Percentiles rank a stretch among this genome's conserved stretches.
These are phyloP conservation scores for Macrolepiota albuminosa DNA, from an alignment of 768 basidiomycete species.

Conservation along the genomic window DNA sequence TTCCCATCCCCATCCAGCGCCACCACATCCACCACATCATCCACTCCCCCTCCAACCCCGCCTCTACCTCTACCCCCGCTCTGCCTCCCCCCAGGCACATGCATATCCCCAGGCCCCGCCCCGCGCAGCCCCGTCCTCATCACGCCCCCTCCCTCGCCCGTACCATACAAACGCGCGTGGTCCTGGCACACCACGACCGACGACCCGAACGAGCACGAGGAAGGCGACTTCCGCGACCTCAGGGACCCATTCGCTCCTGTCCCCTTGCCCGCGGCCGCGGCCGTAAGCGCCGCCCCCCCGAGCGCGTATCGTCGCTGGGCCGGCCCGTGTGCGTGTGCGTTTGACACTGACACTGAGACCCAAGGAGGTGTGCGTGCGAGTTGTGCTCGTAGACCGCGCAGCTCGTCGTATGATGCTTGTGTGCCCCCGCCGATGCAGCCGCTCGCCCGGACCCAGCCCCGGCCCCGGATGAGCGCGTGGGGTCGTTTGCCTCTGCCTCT, in stretches of 20 bases:
- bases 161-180: neutral
- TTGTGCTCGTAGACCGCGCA: neutral
- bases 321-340: too few species aligned
- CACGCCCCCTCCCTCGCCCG: neutral
- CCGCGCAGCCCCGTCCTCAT: neutral
- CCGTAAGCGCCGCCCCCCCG: neutral
- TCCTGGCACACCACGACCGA: neutral
- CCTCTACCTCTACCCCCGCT: neutral
- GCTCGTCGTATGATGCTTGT: neutral
- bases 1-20: neutral
- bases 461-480: neutral
- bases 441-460: neutral
- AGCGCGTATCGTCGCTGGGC: neutral
- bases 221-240: conserved; percentile 5
- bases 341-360: too few species aligned
- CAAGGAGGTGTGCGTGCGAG: neutral
- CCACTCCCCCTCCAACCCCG: neutral
- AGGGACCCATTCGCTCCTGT: conserved; percentile 6
- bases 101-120: neutral
- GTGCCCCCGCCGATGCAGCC: neutral
- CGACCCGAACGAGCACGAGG: neutral
- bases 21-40: neutral
- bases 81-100: neutral
- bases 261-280: neutral
- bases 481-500: neutral